phyloP scores from a whole-genome alignment of 192 early-diverging fungal genomes.

The Backusella macrospora region DNA sequence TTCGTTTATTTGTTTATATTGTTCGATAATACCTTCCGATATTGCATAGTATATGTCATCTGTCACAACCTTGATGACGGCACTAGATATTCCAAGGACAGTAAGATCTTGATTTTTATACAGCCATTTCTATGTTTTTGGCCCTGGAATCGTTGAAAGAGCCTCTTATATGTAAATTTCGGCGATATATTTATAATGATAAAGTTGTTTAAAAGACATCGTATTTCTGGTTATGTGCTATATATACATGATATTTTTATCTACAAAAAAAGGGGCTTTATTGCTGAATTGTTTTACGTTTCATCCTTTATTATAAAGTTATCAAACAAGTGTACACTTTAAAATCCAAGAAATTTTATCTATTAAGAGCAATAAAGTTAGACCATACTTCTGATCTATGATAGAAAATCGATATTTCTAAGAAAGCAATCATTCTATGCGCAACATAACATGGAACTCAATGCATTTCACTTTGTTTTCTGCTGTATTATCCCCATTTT shows the following conservation, averaged over 20 bases:
- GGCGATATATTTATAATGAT: too few species aligned
- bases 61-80: background rate
- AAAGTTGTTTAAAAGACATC: too few species aligned
- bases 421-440: background rate
- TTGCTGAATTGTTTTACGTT: background rate
- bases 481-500: background rate
- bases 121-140: background rate
- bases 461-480: background rate
- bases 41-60: background rate
- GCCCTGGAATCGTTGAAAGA: background rate
- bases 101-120: background rate
- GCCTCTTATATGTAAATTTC: too few species aligned
- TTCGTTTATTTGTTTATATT: conserved; percentile 9
- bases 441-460: background rate
- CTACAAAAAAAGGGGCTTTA: background rate
- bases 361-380: background rate
- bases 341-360: background rate
- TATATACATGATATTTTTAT: background rate
- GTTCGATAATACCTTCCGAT: background rate
- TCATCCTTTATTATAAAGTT: conserved; percentile 2
- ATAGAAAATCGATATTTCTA: background rate
- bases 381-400: background rate
- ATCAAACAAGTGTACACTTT: conserved; percentile 4
- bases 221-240: background rate
- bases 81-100: background rate